phyloP scores from a whole-genome alignment of 257 asterid genomes.

The Prunella vulgaris region DNA sequence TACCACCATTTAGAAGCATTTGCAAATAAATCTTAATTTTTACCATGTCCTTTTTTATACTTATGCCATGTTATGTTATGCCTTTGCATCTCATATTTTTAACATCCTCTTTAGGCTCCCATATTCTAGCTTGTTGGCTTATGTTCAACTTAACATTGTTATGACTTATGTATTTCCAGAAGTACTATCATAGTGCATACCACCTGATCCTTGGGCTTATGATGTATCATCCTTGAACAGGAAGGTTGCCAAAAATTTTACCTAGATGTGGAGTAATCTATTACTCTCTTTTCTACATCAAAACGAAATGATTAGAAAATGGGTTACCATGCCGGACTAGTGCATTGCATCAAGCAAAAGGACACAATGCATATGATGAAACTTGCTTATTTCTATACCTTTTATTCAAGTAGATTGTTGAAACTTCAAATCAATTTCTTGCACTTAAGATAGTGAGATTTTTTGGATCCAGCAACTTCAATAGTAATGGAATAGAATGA shows the following conservation, averaged over 20 bases:
- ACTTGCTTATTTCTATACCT: slow-evolving; percentile 2
- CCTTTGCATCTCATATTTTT: not conserved
- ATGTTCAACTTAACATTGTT: too few species aligned
- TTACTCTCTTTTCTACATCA: not conserved
- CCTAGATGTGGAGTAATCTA: not conserved
- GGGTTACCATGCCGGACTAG: slow-evolving; percentile 7
- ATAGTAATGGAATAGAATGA: not conserved
- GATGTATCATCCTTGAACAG: too few species aligned
- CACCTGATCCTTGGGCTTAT: too few species aligned
- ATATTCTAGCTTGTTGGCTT: too few species aligned
- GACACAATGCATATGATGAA: not conserved
- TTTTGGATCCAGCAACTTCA: slow-evolving; percentile 8
- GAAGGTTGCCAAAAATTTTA: too few species aligned
- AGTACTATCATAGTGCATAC: too few species aligned
- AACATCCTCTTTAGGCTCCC: not conserved
- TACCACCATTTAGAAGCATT: not conserved
- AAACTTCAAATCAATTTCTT: not conserved
- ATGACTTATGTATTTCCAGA: too few species aligned
- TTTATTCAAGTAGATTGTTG: not conserved
- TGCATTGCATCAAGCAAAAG: not conserved
- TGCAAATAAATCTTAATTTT: not conserved
- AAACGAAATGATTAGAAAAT: not conserved
- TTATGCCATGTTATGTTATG: not conserved
- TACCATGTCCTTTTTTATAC: not conserved
- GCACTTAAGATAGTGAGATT: slow-evolving; percentile 15